phyloP scores from a whole-genome alignment of 2,329 filamentous ascomycete species.

The Tolypocladium tundrense region DNA sequence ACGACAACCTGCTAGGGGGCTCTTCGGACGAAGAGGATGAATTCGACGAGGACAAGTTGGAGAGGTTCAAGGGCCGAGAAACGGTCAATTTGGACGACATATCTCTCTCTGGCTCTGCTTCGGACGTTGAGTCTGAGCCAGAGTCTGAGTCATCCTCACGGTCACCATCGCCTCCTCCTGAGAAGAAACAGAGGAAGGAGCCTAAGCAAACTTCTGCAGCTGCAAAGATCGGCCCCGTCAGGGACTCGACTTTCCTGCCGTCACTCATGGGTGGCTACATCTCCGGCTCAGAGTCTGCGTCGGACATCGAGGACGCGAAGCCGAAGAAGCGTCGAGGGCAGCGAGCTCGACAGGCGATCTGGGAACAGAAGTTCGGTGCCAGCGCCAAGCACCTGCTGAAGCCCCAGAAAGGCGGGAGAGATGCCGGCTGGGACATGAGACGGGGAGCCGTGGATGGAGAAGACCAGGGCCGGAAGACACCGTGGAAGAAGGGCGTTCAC shows the following conservation, averaged over 20 bases:
- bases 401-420: slow-evolving; percentile 23
- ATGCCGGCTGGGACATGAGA: slow-evolving; percentile 48
- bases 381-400: slow-evolving; percentile 55
- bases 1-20: slow-evolving; percentile 34
- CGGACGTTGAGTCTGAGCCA: slow-evolving; percentile 15
- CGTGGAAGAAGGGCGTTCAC: slow-evolving; percentile 43
- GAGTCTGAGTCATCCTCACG: slow-evolving; percentile 14
- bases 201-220: slow-evolving; percentile 5
- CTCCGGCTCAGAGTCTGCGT: slow-evolving; percentile 62
- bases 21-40: slow-evolving; percentile 34
- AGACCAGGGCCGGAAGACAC: slow-evolving; percentile 25
- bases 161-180: slow-evolving; percentile 17
- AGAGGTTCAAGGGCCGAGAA: slow-evolving; percentile 21
- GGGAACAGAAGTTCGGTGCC: slow-evolving; percentile 69
- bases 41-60: slow-evolving; percentile 20
- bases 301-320: slow-evolving; percentile 53
- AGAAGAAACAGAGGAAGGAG: slow-evolving; percentile 10
- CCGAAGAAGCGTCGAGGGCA: slow-evolving; percentile 69
- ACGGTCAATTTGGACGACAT: slow-evolving; percentile 28
- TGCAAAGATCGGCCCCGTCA: slow-evolving; percentile 10
- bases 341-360: slow-evolving; percentile 65
- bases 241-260: slow-evolving; percentile 56
- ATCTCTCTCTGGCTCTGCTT: slow-evolving; percentile 23
- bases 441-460: slow-evolving; percentile 41
- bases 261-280: slow-evolving; percentile 72